Evolutionary conservation across 192 early-diverging fungal species (phyloP), one percentile per base, ranked within the genome.

Genomic region (Coemansia javaensis): DNA sequence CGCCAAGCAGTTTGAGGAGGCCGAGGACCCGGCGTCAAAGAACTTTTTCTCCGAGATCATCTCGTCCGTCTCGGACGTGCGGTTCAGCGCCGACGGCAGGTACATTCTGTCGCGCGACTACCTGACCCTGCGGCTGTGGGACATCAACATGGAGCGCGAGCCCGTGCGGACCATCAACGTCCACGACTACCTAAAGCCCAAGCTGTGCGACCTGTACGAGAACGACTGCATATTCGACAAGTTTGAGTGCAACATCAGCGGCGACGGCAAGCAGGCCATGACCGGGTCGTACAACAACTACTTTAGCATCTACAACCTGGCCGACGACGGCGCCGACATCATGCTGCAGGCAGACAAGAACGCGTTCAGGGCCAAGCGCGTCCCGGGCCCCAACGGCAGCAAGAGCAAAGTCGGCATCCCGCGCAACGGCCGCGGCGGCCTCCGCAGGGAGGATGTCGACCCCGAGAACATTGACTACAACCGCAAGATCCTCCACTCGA

Each of bases 21-120:
- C 86, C 42, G 96, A 98, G 60, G 97, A 99, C 67, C 89, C 89
- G 4, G 74, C 81, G 18, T 89, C 84, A 64, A 94, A 93, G 75
- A 94, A 93, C n/a, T 99, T 99, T 73, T 99, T 99, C 74, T 97
- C 97, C 28, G 97, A 99, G 68, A 99, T 99, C 68, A 99, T 99
- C 39, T 93, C 93, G 4, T 98, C 94, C 4, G 93, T 97, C 33
- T 93, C 91, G 7, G 94, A 99, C 67, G 82, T 97, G 47, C 93
- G 93, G 77, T 99, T 99, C 66, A 90, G 86, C 63, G 77, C 82
- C 30, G 93, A 99, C 77, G 97, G 97, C 7, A 84, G 91, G 17
- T 97, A 97, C 63, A 95, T 99, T 62, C 77, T 99, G 44, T 90
- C 97, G 25, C 83, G 97, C 24, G 94, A 99, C 58, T 99, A 99